Evolutionary conservation across 768 basidiomycete species (phyloP).

Genomic region (Serendipita sp.): DNA sequence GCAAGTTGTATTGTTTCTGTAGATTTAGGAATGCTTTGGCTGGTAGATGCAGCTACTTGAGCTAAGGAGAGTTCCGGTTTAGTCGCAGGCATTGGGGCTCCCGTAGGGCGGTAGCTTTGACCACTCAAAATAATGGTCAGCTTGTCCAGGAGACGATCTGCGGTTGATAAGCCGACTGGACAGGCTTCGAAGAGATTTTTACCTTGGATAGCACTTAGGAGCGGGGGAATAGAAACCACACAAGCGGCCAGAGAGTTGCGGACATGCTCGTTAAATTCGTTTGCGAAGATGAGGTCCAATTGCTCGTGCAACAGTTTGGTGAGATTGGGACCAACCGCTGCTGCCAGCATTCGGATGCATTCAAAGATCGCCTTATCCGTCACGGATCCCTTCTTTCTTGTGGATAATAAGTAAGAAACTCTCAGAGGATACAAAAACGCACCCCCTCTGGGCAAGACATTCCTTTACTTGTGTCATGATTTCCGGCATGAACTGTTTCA

Average conservation of each 20-base stretch:
- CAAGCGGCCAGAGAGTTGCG: constrained; percentile 73
- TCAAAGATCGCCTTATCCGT: constrained; percentile 94
- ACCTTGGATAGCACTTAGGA: constrained; percentile 89
- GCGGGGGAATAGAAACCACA: constrained; percentile 72
- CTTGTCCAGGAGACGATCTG: constrained; percentile 81
- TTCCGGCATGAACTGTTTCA: constrained; percentile 88
- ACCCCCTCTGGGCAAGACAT: constrained; percentile 82
- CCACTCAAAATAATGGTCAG: constrained; percentile 69
- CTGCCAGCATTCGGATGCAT: constrained; percentile 91
- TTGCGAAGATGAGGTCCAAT: constrained; percentile 90
- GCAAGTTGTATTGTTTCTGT: constrained; percentile 54
- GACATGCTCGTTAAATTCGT: constrained; percentile 80
- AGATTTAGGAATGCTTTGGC: constrained; percentile 11
- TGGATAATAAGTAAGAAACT: neutral
- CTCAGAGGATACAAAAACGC: constrained; percentile 12
- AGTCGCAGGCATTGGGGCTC: constrained; percentile 54
- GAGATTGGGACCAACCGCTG: constrained; percentile 87
- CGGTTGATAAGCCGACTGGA: neutral
- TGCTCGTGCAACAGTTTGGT: constrained; percentile 94
- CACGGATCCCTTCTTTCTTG: constrained; percentile 66
- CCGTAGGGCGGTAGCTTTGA: constrained; percentile 74
- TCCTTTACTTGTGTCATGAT: constrained; percentile 81
- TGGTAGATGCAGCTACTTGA: neutral
- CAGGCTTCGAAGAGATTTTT: constrained; percentile 8
- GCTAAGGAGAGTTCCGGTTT: constrained; percentile 33